Evolutionary conservation across 164 flowering plant species (phyloP).

Genomic region (Pachysandra terminalis): DNA sequence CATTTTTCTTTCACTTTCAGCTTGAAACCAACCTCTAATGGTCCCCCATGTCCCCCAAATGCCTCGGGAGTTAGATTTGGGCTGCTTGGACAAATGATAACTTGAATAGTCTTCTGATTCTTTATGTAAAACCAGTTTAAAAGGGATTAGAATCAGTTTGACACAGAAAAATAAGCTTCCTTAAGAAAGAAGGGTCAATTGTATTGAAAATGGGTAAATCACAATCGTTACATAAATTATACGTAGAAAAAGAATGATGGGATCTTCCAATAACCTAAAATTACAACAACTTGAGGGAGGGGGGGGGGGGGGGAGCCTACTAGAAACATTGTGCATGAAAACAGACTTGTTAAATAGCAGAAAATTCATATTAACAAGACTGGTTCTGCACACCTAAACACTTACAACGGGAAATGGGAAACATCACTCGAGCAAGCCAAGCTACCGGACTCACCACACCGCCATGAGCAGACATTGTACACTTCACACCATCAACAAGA

Average conservation of each 20-base stretch:
- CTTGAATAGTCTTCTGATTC: no score
- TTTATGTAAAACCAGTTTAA: no score
- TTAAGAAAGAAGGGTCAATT: no score
- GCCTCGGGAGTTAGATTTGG: no score
- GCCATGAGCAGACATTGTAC: neutral
- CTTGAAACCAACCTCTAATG: no score
- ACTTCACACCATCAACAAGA: neutral
- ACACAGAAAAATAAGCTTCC: no score
- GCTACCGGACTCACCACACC: constrained; percentile 14
- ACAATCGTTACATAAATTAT: constrained; percentile 15
- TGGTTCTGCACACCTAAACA: constrained; percentile 20
- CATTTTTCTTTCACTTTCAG: no score
- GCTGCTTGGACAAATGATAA: no score
- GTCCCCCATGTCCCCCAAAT: no score
- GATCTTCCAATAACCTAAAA: constrained; percentile 8
- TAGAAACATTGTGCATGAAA: neutral
- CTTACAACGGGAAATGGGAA: constrained; percentile 3
- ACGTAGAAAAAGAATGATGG: constrained; percentile 17
- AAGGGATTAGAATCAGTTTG: no score
- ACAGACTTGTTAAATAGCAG: constrained; percentile 9
- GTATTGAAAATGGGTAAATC: constrained; percentile 16
- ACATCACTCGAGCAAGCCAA: constrained; percentile 9
- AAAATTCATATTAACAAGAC: constrained; percentile 23
- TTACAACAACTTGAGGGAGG: constrained; percentile 15
- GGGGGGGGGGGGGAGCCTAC: constrained; percentile 6